These are phyloP conservation scores for Polyporus tsugae DNA, from an alignment of 1,284 basidiomycete species.

Conservation along the genomic window DNA sequence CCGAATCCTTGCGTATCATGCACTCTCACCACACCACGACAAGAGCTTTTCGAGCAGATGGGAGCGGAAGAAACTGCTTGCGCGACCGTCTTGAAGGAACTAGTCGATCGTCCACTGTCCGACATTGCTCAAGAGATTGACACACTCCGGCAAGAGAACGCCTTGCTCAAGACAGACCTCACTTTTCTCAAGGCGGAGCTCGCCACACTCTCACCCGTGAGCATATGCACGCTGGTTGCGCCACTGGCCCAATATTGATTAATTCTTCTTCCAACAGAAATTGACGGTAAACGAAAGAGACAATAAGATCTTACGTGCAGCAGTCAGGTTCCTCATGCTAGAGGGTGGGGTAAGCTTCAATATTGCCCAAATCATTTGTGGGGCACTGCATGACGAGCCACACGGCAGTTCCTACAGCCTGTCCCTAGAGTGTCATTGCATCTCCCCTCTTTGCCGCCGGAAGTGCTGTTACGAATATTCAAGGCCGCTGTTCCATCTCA, in stretches of 20 bases:
- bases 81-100: constrained; percentile 15
- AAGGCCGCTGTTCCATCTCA: constrained; percentile 7
- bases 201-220: constrained; percentile 9
- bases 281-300: not conserved
- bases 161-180: constrained; percentile 2
- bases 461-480: constrained; percentile 25
- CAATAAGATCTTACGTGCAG: constrained; percentile 1
- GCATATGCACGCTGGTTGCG: constrained; percentile 1
- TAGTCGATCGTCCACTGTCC: constrained; percentile 15
- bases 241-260: not conserved
- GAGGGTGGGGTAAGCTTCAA: constrained; percentile 16
- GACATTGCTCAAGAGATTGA: constrained; percentile 24
- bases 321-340: constrained; percentile 21
- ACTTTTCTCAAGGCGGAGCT: not conserved
- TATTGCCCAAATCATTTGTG: not conserved
- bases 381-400: not conserved
- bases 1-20: not conserved
- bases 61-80: not conserved
- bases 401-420: constrained; percentile 16
- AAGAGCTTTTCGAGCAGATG: not conserved
- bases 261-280: not conserved
- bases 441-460: constrained; percentile 13
- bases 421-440: not conserved
- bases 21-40: not conserved
- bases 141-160: constrained; percentile 17